A percentile compares a stretch with the other conserved stretches of the same genome.
Conservation (phyloP, 2,329 filamentous ascomycete genomes). For the Clarireedia paspali region DNA sequence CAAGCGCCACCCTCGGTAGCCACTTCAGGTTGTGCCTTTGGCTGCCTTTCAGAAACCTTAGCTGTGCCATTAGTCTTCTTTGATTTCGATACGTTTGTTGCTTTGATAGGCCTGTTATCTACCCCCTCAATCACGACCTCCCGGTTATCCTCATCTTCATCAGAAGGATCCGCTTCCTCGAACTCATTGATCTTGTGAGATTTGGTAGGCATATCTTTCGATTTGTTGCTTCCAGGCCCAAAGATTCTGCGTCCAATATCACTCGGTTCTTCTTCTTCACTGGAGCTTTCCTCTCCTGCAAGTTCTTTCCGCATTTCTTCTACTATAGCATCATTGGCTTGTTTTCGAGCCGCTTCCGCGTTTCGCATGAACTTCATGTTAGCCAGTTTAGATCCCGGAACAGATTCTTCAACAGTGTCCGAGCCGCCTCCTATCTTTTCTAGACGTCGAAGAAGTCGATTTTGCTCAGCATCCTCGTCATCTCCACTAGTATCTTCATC, state of each 20-base stretch:
- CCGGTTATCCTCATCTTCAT: constrained; percentile 32
- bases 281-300: constrained; percentile 51
- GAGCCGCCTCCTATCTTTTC: constrained; percentile 36
- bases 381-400: constrained; percentile 59
- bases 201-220: constrained; percentile 29
- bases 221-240: constrained; percentile 43
- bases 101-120: constrained; percentile 9
- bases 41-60: neutral
- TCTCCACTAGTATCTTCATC: constrained; percentile 47
- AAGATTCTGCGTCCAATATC: constrained; percentile 65
- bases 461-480: constrained; percentile 41
- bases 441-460: constrained; percentile 41
- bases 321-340: constrained; percentile 72
- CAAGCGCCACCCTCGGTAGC: constrained; percentile 27
- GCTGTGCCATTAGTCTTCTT: constrained; percentile 11
- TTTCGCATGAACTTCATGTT: constrained; percentile 93
- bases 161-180: constrained; percentile 50
- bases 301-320: constrained; percentile 64
- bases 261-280: constrained; percentile 43
- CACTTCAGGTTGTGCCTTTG: constrained; percentile 6
- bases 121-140: constrained; percentile 18
- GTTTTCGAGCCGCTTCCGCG: constrained; percentile 70
- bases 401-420: constrained; percentile 39
- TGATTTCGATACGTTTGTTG: neutral
- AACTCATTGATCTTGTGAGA: constrained; percentile 41